Percentiles rank a stretch among this genome's conserved stretches.
Conservation (phyloP, 1,139 yeast genomes). For the Geotrichum cucujoidarum region DNA sequence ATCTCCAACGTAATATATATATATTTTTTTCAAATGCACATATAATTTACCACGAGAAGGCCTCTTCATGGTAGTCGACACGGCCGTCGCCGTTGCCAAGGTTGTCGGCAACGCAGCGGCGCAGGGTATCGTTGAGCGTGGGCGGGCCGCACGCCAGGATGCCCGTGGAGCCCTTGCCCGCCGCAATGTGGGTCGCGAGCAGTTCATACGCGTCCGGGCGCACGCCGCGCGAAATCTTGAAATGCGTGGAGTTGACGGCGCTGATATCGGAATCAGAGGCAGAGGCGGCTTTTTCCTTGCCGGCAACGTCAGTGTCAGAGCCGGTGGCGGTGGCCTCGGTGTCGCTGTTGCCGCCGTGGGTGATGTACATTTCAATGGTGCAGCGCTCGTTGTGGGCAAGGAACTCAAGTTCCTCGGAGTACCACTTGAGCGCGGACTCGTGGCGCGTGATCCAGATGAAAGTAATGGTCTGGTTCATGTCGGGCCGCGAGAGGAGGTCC, state of each 20-base stretch:
- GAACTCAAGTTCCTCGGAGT: slow-evolving; percentile 44
- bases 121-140: slow-evolving; percentile 37
- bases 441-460: slow-evolving; percentile 50
- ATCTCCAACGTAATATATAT: too few species aligned
- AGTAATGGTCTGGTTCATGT: slow-evolving; percentile 35
- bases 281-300: background rate
- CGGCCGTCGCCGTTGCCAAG: slow-evolving; percentile 26
- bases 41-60: slow-evolving; percentile 36
- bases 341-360: slow-evolving; percentile 1
- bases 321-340: background rate
- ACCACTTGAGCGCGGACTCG: slow-evolving; percentile 46
- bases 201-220: slow-evolving; percentile 41
- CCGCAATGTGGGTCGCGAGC: slow-evolving; percentile 27
- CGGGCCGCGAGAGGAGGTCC: slow-evolving; percentile 5
- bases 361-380: slow-evolving; percentile 41
- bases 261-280: slow-evolving; percentile 5
- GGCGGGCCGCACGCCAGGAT: slow-evolving; percentile 41
- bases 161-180: slow-evolving; percentile 34
- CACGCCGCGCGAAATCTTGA: slow-evolving; percentile 2
- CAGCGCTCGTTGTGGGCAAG: slow-evolving; percentile 33
- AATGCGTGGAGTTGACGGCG: slow-evolving; percentile 1
- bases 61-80: slow-evolving; percentile 37
- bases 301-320: slow-evolving; percentile 2
- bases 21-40: too few species aligned
- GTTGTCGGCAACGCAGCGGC: slow-evolving; percentile 32